Percentiles rank a stretch among this genome's conserved stretches.
These are phyloP conservation scores for Plasmodium berghei DNA, from an alignment of 169 alveolate genomes.

Conservation along the genomic window DNA sequence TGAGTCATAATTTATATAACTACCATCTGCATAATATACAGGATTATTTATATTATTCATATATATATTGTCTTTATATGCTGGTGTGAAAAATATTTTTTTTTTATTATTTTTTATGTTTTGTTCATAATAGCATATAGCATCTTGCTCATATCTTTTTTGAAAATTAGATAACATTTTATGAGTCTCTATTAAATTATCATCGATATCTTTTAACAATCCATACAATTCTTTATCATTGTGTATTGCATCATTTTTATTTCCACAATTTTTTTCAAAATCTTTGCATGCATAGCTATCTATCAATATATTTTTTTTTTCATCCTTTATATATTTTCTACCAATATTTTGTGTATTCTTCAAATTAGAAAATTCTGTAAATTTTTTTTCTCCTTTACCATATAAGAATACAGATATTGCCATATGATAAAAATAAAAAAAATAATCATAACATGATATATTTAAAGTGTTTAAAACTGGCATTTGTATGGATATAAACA, in stretches of 20 bases:
- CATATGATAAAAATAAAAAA: constrained; percentile 64
- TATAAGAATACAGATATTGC: constrained; percentile 29
- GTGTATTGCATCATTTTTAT: not conserved
- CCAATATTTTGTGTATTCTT: not conserved
- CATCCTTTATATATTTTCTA: too few relatives aligned
- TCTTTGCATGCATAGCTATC: not conserved
- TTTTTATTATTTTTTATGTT: constrained; percentile 31
- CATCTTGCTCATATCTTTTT: constrained; percentile 45
- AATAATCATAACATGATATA: constrained; percentile 57
- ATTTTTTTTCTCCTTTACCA: constrained; percentile 49
- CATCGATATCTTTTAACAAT: constrained; percentile 29
- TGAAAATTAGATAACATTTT: constrained; percentile 22
- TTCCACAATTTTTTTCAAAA: not conserved
- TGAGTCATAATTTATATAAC: constrained; percentile 35
- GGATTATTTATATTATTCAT: constrained; percentile 16
- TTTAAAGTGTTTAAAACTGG: constrained; percentile 30
- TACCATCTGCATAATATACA: constrained; percentile 59
- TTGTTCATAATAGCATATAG: constrained; percentile 23
- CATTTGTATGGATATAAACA: constrained; percentile 31
- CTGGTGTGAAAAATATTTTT: constrained; percentile 46
- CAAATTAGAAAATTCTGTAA: constrained; percentile 15
- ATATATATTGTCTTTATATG: constrained; percentile 39
- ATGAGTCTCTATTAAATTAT: constrained; percentile 7
- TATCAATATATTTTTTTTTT: too few relatives aligned
- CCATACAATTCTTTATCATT: constrained; percentile 1